Evolutionary conservation across 371 early-diverging fungal species (phyloP), one percentile per base, ranked within the genome.

Genomic region (Entomophthora muscae): DNA sequence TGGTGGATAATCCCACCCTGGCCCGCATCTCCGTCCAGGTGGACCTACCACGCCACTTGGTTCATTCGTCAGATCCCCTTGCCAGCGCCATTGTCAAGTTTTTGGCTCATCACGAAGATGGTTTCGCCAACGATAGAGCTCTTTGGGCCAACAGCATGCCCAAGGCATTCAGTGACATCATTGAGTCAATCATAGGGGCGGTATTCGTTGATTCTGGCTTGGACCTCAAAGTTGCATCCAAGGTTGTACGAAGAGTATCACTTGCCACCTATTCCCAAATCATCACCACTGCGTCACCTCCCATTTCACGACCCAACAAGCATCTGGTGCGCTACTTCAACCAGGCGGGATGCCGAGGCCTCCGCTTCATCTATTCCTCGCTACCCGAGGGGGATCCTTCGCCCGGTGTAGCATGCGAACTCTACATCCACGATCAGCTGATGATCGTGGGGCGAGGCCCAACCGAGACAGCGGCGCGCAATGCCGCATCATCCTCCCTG

Each of bases 181-280:
- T 89, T 7, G 97, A 96, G 75, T 82, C 90, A 63, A 76, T 89
- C 64, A 54, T 94, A 1, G 97, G 97, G 1, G 95, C 97, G 1
- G 76, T 90, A 1, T 90, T 87, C 69, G 78, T 93, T 0, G 96
- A 95, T 70, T 76, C 83, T 23, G 85, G 83, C 0, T 88, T 86
- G 67, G 70, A 80, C 17, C 42, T 42, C 10, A 5, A 42, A 64
- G 61, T 88, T 32, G 76, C 70, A 0, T 73, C 76, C 1, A 10
- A 5, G 42, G 42, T 42, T 5, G 17, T 42, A 17, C 42, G 42
- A 5, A 42, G 42, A 17, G 5, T 42, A 17, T 5, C 42, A 5
- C 42, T 42, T 42, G 10, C 42, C 10, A 42, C 42, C 42, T 42
- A 42, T 17, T 17, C 10, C 10, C 10, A 42, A 5, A 42, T 17